Evolutionary conservation across 305 asterid genomes (phyloP), one percentile per base, ranked within the genome.

Genomic region (Fraxinus latifolia): DNA sequence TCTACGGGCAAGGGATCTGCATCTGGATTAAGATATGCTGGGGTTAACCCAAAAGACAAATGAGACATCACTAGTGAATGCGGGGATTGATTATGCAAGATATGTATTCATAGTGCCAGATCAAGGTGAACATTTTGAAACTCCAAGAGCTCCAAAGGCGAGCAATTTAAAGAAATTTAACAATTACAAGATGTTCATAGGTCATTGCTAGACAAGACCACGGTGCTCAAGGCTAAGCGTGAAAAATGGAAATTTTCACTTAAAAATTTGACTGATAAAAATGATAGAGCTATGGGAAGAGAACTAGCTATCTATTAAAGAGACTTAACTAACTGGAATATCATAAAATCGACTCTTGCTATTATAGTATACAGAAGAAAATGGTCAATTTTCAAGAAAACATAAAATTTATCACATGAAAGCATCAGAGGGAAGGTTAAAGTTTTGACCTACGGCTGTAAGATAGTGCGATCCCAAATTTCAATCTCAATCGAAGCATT

Each of bases 1-100:
- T 77, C 77, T 70, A 83, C 44, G 73, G 91, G 78, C 75, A 88
- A 87, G 58, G 94, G 71, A 77, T 25, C 83, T 81, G 70, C 79
- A 84, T 39, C 82, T 84, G 83, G 85, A 87, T 82, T 79, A 87
- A 77, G 58, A 79, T 58, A 79, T 81, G 76, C 86, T 81, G 36
- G 68, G 75, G 36, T 55, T 19, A 67, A 67, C 34, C 17, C n/a
- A 9, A 55, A 53, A 55, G 5, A 50, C 62, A 50, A 50, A 50
- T 15, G 5, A 15, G 23, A 50, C 7, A 50, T 15, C 21, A 15
- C 62, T 50, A 81, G 33, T 67, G 79, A 75, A 44, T 3, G 21
- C 19, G 7, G 4, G 39, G 75, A 70, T 11, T 14, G 76, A 29
- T 32, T 37, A 77, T 31, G 76, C 47, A 78, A 81, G 77, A 65